Conservation (phyloP, 148 eudicot species). For the Rhododendron kiyosumense region DNA sequence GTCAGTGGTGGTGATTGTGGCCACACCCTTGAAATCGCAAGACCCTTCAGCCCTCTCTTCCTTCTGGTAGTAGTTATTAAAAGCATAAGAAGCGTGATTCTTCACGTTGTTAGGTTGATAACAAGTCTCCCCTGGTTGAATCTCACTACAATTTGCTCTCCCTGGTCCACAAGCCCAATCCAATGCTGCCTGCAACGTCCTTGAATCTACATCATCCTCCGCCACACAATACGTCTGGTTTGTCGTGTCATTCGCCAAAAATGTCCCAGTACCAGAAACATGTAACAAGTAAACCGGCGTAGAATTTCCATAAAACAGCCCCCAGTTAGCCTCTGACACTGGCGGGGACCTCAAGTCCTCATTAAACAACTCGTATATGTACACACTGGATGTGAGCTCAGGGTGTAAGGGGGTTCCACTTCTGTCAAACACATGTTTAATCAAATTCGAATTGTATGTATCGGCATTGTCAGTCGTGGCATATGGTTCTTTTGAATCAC, state of each 20-base stretch:
- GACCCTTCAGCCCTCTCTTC: constrained; percentile 58
- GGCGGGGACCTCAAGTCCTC: constrained; percentile 92
- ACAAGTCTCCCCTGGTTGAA: constrained; percentile 86
- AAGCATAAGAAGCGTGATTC: constrained; percentile 86
- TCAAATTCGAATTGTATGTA: constrained; percentile 79
- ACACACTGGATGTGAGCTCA: constrained; percentile 64
- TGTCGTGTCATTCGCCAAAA: constrained; percentile 84
- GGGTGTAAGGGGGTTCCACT: constrained; percentile 81
- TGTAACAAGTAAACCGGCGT: constrained; percentile 69
- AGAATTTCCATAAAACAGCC: constrained; percentile 72
- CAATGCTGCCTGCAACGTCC: constrained; percentile 71
- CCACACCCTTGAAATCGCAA: constrained; percentile 91
- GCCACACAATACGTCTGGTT: constrained; percentile 81
- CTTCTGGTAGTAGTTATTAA: constrained; percentile 87
- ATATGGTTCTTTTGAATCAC: constrained; percentile 84
- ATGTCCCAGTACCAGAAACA: constrained; percentile 75
- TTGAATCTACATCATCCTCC: constrained; percentile 54
- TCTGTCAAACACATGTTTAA: constrained; percentile 61
- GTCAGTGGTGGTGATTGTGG: constrained; percentile 76
- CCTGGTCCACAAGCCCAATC: constrained; percentile 99
- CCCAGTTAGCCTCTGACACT: constrained; percentile 91
- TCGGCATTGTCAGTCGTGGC: constrained; percentile 76
- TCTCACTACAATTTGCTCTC: constrained; percentile 77
- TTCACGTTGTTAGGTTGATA: constrained; percentile 73
- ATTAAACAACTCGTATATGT: constrained; percentile 80